Percentiles rank a stretch among this genome's conserved stretches.
Conservation (phyloP, 805 yeast genomes). For the Metschnikowia lochheadii region DNA sequence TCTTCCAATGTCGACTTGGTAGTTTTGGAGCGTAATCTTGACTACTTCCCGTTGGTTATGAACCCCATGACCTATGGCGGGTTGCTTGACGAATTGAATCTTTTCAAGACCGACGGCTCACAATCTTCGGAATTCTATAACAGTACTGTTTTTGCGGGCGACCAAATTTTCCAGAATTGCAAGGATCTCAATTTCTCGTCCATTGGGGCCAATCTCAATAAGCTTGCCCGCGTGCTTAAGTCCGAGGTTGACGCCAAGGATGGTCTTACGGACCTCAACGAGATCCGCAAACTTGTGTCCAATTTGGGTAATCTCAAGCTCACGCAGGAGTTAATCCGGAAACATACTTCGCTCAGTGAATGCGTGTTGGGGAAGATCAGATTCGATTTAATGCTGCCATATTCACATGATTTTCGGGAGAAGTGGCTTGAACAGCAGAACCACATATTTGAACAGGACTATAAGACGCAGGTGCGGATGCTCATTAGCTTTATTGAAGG, state of each 20-base stretch:
- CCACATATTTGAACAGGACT: constrained; percentile 51
- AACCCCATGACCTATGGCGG: constrained; percentile 83
- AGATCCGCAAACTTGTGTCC: constrained; percentile 69
- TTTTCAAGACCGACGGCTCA: constrained; percentile 37
- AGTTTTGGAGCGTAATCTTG: constrained; percentile 75
- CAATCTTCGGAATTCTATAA: constrained; percentile 22
- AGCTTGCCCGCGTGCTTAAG: constrained; percentile 67
- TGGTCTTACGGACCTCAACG: constrained; percentile 26
- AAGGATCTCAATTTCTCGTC: constrained; percentile 71
- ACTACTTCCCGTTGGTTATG: constrained; percentile 64
- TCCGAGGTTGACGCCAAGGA: constrained; percentile 49
- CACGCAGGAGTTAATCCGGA: constrained; percentile 62
- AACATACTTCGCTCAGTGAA: constrained; percentile 75
- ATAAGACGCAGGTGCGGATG: constrained; percentile 26
- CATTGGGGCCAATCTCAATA: constrained; percentile 70
- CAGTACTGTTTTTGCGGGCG: constrained; percentile 30
- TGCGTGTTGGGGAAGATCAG: constrained; percentile 48
- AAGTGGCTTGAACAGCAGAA: constrained; percentile 60
- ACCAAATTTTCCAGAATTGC: constrained; percentile 48
- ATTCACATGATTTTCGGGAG: constrained; percentile 36
- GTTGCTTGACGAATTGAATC: constrained; percentile 67
- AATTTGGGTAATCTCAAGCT: constrained; percentile 63
- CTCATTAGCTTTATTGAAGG: constrained; percentile 37
- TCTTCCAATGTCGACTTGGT: constrained; percentile 63
- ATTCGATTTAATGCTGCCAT: constrained; percentile 10